These are phyloP conservation scores for Microdochium nivale DNA, from an alignment of 2,329 filamentous ascomycete genomes.

Conservation along the genomic window DNA sequence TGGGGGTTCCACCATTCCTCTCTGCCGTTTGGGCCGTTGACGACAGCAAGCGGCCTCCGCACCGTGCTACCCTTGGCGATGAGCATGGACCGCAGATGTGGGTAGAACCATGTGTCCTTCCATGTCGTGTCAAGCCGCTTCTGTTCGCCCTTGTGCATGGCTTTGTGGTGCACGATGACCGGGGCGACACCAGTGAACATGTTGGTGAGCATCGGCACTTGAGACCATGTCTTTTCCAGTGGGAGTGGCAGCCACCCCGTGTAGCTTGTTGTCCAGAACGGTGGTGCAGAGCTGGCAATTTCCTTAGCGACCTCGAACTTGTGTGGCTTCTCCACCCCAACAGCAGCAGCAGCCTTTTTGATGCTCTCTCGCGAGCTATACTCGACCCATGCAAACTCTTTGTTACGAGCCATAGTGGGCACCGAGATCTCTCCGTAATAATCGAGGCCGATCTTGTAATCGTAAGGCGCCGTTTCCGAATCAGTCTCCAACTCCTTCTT, in stretches of 20 bases:
- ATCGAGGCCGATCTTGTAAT: conserved; percentile 3
- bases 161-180: not conserved
- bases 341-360: not conserved
- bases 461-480: not conserved
- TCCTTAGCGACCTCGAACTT: not conserved
- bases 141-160: not conserved
- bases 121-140: not conserved
- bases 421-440: conserved; percentile 2
- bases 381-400: conserved; percentile 1
- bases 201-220: conserved; percentile 2
- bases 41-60: conserved; percentile 1
- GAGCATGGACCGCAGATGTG: conserved; percentile 1
- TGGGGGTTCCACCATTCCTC: conserved; percentile 3
- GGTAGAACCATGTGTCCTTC: conserved; percentile 2
- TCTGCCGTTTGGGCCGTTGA: not conserved
- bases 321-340: not conserved
- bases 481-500: not conserved
- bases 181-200: conserved; percentile 2
- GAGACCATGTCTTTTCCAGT: not conserved
- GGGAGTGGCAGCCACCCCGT: not conserved
- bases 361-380: not conserved
- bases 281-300: not conserved
- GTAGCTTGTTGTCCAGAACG: conserved; percentile 3
- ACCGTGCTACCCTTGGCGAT: not conserved
- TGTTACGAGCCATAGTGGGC: not conserved